Conservation (phyloP, 2,329 filamentous ascomycete species). For the Ophiostoma himal-ulmi region DNA sequence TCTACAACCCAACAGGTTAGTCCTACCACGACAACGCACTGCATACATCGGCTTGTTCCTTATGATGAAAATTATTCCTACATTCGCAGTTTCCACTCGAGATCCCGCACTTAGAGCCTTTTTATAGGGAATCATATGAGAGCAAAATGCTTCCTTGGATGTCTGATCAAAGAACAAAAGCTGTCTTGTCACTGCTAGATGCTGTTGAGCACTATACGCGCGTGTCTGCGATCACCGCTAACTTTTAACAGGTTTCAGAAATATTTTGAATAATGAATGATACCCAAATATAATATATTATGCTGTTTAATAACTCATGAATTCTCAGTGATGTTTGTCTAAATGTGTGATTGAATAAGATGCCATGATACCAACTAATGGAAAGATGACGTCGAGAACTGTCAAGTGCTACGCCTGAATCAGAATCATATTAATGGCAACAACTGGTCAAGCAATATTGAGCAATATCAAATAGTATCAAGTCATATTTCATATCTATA, state of each 20-base stretch:
- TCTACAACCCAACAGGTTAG: not conserved
- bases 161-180: conserved; percentile 39
- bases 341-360: not conserved
- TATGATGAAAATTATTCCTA: conserved; percentile 69
- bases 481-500: not conserved
- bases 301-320: not conserved
- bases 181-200: conserved; percentile 16
- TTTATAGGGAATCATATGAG: conserved; percentile 58
- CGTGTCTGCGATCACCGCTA: conserved; percentile 16
- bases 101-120: conserved; percentile 53
- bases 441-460: too few species aligned
- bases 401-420: too few species aligned
- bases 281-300: not conserved
- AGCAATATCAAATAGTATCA: not conserved
- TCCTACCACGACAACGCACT: conserved; percentile 7
- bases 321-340: not conserved
- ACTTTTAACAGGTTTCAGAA: conserved; percentile 11
- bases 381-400: too few species aligned
- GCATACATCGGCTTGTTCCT: conserved; percentile 28
- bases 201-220: not conserved
- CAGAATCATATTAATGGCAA: too few species aligned
- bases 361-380: not conserved
- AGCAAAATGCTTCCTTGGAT: conserved; percentile 67
- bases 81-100: conserved; percentile 90
- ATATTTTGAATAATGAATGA: conserved; percentile 9